These are phyloP conservation scores for Alternaria postmessia DNA, from an alignment of 2,329 filamentous ascomycete species.

Conservation along the genomic window DNA sequence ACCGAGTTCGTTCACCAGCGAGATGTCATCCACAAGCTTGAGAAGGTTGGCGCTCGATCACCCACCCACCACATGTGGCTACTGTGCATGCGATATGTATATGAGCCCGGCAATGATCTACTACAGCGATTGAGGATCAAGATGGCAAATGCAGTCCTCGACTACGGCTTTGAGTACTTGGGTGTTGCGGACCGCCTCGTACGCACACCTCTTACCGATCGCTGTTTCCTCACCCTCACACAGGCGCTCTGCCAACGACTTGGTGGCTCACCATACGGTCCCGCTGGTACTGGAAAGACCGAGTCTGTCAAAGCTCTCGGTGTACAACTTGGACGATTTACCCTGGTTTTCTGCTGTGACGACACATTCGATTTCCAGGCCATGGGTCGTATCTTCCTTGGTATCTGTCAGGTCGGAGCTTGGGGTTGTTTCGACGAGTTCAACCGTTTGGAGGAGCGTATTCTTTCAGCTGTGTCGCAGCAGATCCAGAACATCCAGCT, in stretches of 20 bases:
- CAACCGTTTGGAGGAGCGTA: conserved; percentile 97
- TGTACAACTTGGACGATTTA: conserved; percentile 95
- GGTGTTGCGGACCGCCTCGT: conserved; percentile 96
- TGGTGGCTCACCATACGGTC: conserved; percentile 95
- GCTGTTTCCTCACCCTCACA: conserved; percentile 97
- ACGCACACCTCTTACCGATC: conserved; percentile 93
- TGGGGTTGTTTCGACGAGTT: conserved; percentile 99
- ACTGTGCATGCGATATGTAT: conserved; percentile 96
- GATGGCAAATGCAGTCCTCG: conserved; percentile 95
- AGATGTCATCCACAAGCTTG: conserved; percentile 87
- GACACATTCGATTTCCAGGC: conserved; percentile 99
- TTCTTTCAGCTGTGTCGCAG: conserved; percentile 96
- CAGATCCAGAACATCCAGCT: conserved; percentile 99
- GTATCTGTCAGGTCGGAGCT: conserved; percentile 97
- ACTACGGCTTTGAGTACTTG: conserved; percentile 97
- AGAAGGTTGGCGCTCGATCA: conserved; percentile 75
- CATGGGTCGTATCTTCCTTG: conserved; percentile 99
- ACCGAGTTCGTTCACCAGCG: conserved; percentile 99
- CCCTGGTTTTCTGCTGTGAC: conserved; percentile 98
- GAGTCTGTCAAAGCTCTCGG: conserved; percentile 98
- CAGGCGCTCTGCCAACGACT: conserved; percentile 94
- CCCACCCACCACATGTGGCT: conserved; percentile 90
- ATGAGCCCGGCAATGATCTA: conserved; percentile 80
- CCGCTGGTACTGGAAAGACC: conserved; percentile 97
- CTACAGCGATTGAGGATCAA: conserved; percentile 85